Base-by-base conservation (phyloP, 2,329 filamentous ascomycete genomes). In the Colletotrichum falcatum region DNA sequence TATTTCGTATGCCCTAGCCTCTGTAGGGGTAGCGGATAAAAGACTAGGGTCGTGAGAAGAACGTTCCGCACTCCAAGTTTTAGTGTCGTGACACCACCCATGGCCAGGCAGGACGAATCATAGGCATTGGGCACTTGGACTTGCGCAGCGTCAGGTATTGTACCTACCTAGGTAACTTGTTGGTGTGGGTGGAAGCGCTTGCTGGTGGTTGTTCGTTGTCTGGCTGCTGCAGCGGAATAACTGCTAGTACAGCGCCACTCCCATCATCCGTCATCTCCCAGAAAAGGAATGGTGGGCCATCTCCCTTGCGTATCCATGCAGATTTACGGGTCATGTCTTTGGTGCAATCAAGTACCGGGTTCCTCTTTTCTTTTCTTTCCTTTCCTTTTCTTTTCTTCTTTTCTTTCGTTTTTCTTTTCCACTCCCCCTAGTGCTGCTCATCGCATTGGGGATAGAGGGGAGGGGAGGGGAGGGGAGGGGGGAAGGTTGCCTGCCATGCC, bases 251-350 rank as follows among this genome's bases (percentile, higher is more conserved):
- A 51, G 58, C 71, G 71, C 69, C 71, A 72, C 71, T 68, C 69
- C 71, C 65, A 73, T 65, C 56, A 72, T 69, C 71, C 71, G 65
- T 73, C 71, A 73, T 73, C 71, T 73, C 69, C 69, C 61, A 62
- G 64, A 67, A 73, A 71, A 65, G 69, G 61, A 73, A 68, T 60
- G 63, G 65, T 69, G 71, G 60, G 59, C 61, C 67, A 68, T 23
- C 39, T 64, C 68, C 64, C 51, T 65, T 71, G 68, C 30, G n/a
- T 26, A 69, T 48, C 65, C 65, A 64, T 56, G 65, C 55, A 46
- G 35, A 9, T 33, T 18, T 54, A 51, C 61, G 71, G 59, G 44
- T 64, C 46, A 49, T 48, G 37, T 23, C 26, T 44, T 28, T 70
- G 62, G 66, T 66, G 63, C 66, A 66, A 64, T 61, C 69, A 72